Conservation (phyloP, 2,329 filamentous ascomycete genomes). For the Fusarium sp. region DNA sequence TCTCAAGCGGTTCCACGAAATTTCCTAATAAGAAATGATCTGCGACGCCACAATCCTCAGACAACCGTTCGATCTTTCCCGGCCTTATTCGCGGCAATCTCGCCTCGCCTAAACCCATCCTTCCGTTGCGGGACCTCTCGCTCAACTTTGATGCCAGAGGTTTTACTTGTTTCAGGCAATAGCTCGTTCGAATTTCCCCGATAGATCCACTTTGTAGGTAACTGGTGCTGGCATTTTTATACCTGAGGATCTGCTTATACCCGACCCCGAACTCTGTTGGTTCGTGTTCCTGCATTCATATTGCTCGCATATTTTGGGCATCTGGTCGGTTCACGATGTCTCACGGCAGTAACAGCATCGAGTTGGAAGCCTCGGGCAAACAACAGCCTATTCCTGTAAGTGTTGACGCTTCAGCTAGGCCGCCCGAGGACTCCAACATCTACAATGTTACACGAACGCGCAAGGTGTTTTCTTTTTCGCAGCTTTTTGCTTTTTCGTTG, state of each 20-base stretch:
- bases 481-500: slow-evolving; percentile 43
- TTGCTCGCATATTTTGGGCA: slow-evolving; percentile 2
- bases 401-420: slow-evolving; percentile 24
- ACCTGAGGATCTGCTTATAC: slow-evolving; percentile 1
- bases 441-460: slow-evolving; percentile 41
- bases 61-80: slow-evolving; percentile 13
- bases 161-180: slow-evolving; percentile 8
- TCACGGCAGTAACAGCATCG: slow-evolving; percentile 28
- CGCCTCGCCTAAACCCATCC: background rate
- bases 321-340: slow-evolving; percentile 20
- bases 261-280: background rate
- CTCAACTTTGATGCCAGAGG: background rate
- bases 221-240: slow-evolving; percentile 10
- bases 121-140: background rate
- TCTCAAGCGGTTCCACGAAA: background rate
- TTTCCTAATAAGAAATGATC: slow-evolving; percentile 11
- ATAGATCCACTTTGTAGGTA: background rate
- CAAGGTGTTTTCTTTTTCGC: slow-evolving; percentile 42
- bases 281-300: slow-evolving; percentile 9
- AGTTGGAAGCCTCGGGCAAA: slow-evolving; percentile 31
- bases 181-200: background rate
- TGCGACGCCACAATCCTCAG: slow-evolving; percentile 6
- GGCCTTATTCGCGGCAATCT: slow-evolving; percentile 3
- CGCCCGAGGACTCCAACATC: slow-evolving; percentile 17
- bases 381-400: slow-evolving; percentile 17